Conservation (phyloP, 73 alveolate species). For the Paramecium primaurelia region DNA sequence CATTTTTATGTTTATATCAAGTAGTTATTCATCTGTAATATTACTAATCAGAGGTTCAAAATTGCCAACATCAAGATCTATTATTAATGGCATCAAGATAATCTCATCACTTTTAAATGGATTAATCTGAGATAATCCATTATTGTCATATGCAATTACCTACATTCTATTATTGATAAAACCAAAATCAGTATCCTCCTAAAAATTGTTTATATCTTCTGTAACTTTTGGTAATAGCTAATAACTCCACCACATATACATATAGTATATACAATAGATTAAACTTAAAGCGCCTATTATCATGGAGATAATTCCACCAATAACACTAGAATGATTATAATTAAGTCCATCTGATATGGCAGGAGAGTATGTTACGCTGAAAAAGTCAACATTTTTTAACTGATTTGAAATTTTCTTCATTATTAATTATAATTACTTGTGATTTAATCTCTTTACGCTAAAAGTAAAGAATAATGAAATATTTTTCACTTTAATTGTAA, state of each 20-base stretch:
- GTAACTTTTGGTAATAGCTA: neutral
- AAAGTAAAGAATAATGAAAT: neutral
- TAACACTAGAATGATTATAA: neutral
- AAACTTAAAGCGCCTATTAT: neutral
- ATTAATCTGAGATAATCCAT: neutral
- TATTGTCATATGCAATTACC: neutral
- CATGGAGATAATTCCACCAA: neutral
- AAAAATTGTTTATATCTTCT: neutral
- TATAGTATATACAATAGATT: neutral
- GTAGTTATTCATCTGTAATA: neutral
- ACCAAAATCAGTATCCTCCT: neutral
- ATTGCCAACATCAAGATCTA: neutral
- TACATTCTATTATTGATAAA: neutral
- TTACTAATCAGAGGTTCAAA: neutral
- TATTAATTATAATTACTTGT: neutral
- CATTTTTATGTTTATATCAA: neutral
- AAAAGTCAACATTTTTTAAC: neutral
- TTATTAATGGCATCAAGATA: neutral
- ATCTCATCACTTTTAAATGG: slow-evolving; percentile 8
- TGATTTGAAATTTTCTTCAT: neutral
- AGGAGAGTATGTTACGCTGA: neutral
- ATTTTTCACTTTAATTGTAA: neutral
- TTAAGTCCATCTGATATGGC: neutral
- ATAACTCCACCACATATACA: neutral
- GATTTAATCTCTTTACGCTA: neutral